Percentiles rank a stretch among this genome's conserved stretches.
These are phyloP conservation scores for Diaporthe helianthi DNA, from an alignment of 2,329 filamentous ascomycete genomes.

Conservation along the genomic window DNA sequence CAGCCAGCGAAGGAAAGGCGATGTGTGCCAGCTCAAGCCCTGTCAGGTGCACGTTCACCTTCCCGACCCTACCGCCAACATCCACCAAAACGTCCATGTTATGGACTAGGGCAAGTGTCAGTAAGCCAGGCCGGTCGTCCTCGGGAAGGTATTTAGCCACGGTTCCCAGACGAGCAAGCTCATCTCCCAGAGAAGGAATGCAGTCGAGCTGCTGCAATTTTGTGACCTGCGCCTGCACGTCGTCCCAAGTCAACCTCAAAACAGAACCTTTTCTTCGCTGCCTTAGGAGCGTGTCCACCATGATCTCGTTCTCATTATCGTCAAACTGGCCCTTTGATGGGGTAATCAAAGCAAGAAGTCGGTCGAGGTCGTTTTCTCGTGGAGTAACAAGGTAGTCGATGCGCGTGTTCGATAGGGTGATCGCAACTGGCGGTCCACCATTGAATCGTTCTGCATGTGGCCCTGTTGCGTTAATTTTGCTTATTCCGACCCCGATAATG, in stretches of 20 bases:
- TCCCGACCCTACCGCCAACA: constrained; percentile 73
- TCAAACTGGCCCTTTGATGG: constrained; percentile 90
- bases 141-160: constrained; percentile 96
- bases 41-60: constrained; percentile 61
- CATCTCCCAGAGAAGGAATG: constrained; percentile 75
- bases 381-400: constrained; percentile 77
- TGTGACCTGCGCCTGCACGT: constrained; percentile 66
- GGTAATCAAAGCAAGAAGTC: constrained; percentile 83
- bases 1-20: constrained; percentile 81
- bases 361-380: constrained; percentile 80
- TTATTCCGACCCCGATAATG: constrained; percentile 75
- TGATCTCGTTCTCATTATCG: constrained; percentile 88
- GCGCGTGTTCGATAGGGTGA: constrained; percentile 70
- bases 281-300: constrained; percentile 87
- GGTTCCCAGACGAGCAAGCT: constrained; percentile 81
- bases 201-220: constrained; percentile 70
- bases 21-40: constrained; percentile 81
- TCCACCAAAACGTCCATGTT: constrained; percentile 68
- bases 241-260: constrained; percentile 72
- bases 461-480: constrained; percentile 76
- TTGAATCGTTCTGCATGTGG: constrained; percentile 65
- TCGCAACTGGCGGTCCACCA: constrained; percentile 65
- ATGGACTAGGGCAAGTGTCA: constrained; percentile 75
- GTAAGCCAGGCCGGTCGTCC: constrained; percentile 87
- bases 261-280: constrained; percentile 89